Percentiles rank a stretch among this genome's conserved stretches.
These are phyloP conservation scores for Plasmodium gallinaceum DNA, from an alignment of 169 alveolate species.

Conservation along the genomic window DNA sequence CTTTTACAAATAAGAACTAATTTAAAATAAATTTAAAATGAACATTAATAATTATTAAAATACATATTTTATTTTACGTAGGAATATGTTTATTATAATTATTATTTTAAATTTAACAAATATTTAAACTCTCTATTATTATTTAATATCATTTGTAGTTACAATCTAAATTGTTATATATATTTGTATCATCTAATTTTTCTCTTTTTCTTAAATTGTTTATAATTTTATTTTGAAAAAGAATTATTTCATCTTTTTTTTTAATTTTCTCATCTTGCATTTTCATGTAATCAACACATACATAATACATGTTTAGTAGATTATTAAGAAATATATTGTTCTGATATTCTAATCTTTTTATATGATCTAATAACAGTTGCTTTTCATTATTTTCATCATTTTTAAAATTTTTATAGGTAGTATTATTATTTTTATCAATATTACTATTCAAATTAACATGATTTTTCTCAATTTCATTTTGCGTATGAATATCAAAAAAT, in stretches of 20 bases:
- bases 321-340: constrained; percentile 71
- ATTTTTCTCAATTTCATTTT: background rate
- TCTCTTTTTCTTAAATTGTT: constrained; percentile 18
- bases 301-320: constrained; percentile 69
- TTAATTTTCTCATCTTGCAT: constrained; percentile 76
- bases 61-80: no score
- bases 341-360: constrained; percentile 73
- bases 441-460: background rate
- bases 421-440: background rate
- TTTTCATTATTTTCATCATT: constrained; percentile 19
- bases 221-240: constrained; percentile 41
- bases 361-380: constrained; percentile 51
- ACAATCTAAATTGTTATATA: constrained; percentile 5
- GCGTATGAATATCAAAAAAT: constrained; percentile 40
- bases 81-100: no score
- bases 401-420: background rate
- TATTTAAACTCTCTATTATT: background rate
- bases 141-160: background rate
- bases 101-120: no score
- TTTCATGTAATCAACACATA: constrained; percentile 68
- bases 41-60: no score
- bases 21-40: no score
- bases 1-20: no score
- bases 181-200: constrained; percentile 32
- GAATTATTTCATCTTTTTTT: constrained; percentile 55